A percentile compares a stretch with the other conserved stretches of the same genome.
Evolutionary conservation across 202 grass and related monocot species (phyloP).

Genomic region (Setaria italica): DNA sequence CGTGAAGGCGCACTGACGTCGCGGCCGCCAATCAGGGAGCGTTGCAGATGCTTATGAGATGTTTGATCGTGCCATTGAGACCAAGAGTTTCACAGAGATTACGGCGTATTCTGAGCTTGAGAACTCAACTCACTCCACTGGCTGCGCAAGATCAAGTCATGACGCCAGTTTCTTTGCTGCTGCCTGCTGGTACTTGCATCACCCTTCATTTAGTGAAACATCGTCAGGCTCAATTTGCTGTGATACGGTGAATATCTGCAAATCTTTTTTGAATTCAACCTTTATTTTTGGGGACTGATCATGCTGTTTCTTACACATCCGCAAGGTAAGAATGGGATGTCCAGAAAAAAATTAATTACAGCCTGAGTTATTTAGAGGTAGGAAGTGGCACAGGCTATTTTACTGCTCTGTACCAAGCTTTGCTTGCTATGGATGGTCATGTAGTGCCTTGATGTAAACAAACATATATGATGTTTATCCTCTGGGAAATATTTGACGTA

Average conservation of each 20-base stretch:
- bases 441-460: conserved; percentile 6
- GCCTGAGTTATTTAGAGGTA: neutral
- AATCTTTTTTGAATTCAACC: too few relatives aligned
- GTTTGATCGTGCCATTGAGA: conserved; percentile 74
- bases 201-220: too few relatives aligned
- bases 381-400: neutral
- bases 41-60: conserved; percentile 69
- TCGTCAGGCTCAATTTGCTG: too few relatives aligned
- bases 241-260: too few relatives aligned
- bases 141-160: conserved; percentile 60
- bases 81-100: conserved; percentile 69
- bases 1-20: too few relatives aligned
- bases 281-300: too few relatives aligned
- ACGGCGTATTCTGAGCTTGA: conserved; percentile 67
- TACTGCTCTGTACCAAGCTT: too few relatives aligned
- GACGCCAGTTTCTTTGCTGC: neutral
- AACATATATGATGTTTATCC: neutral
- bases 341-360: too few relatives aligned
- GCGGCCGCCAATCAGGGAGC: conserved; percentile 32
- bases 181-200: too few relatives aligned
- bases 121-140: conserved; percentile 80
- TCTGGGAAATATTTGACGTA: neutral
- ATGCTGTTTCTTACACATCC: too few relatives aligned
- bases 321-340: too few relatives aligned
- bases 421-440: neutral